Percentiles rank a stretch among this genome's conserved stretches.
These are phyloP conservation scores for Brasilioporus rufonigricans DNA, from an alignment of 768 basidiomycete genomes.

Conservation along the genomic window DNA sequence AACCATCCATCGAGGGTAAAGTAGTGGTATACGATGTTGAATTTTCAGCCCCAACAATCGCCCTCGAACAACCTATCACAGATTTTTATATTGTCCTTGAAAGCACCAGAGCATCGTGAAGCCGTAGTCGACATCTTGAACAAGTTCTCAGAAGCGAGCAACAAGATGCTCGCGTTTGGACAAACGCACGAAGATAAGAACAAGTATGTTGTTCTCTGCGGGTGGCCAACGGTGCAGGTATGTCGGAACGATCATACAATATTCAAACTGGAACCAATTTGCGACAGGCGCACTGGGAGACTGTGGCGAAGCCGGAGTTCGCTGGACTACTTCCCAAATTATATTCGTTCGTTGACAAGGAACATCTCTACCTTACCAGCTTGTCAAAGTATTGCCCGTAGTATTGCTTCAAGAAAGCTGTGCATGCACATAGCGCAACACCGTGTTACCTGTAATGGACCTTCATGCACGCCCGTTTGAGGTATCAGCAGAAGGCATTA, in stretches of 20 bases:
- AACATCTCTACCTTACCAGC: conserved; percentile 13
- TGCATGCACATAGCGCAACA: too few relatives aligned
- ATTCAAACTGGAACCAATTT: neutral
- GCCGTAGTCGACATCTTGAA: conserved; percentile 11
- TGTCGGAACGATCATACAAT: neutral
- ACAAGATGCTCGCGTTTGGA: conserved; percentile 18
- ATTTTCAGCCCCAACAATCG: conserved; percentile 15
- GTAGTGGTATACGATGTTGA: conserved; percentile 20
- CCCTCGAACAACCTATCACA: conserved; percentile 23
- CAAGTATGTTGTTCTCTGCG: too few relatives aligned
- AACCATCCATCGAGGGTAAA: neutral
- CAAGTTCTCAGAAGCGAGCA: conserved; percentile 9
- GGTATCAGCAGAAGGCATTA: too few relatives aligned
- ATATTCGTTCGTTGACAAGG: conserved; percentile 10
- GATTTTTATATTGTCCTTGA: conserved; percentile 18
- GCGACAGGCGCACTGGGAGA: conserved; percentile 17
- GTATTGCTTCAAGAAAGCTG: neutral
- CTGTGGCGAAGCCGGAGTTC: conserved; percentile 5
- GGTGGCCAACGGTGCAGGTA: too few relatives aligned
- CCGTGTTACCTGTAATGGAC: too few relatives aligned
- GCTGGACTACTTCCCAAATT: conserved; percentile 6
- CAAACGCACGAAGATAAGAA: conserved; percentile 12
- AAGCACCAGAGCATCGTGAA: conserved; percentile 23
- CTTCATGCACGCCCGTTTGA: too few relatives aligned
- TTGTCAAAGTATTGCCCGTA: conserved; percentile 4